These are phyloP conservation scores for Arthrobotrys sinensis DNA, from an alignment of 2,329 filamentous ascomycete genomes.

Conservation along the genomic window DNA sequence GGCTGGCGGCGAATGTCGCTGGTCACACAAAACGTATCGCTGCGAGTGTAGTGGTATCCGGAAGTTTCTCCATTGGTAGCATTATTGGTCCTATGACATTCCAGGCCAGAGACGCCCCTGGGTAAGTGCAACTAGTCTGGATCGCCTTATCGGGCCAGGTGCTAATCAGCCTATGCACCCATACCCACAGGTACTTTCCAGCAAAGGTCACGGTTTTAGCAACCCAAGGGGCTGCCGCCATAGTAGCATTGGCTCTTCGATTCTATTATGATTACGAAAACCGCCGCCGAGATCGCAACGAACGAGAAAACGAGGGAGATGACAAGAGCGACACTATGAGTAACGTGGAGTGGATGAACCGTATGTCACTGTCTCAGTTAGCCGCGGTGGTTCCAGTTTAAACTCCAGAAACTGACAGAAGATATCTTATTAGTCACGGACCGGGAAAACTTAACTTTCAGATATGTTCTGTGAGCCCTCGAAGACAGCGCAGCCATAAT, in stretches of 20 bases:
- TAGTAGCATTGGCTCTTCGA: slow-evolving; percentile 64
- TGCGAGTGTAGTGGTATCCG: slow-evolving; percentile 71
- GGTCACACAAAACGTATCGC: slow-evolving; percentile 73
- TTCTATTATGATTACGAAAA: slow-evolving; percentile 63
- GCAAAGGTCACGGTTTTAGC: slow-evolving; percentile 74
- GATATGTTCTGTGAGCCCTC: slow-evolving; percentile 68
- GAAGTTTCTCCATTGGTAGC: slow-evolving; percentile 72
- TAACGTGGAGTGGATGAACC: slow-evolving; percentile 62
- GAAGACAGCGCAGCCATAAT: neutral
- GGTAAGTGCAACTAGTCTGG: slow-evolving; percentile 66
- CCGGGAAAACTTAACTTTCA: slow-evolving; percentile 73
- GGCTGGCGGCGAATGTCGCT: slow-evolving; percentile 70
- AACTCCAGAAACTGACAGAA: neutral
- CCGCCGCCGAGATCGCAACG: slow-evolving; percentile 54
- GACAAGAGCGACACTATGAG: slow-evolving; percentile 59
- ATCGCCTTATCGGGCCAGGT: neutral
- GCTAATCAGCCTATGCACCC: neutral
- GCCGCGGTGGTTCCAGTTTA: neutral
- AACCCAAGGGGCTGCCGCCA: slow-evolving; percentile 66
- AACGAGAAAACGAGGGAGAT: slow-evolving; percentile 45
- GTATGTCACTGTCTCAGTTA: slow-evolving; percentile 34
- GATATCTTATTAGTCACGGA: slow-evolving; percentile 70
- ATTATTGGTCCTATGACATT: slow-evolving; percentile 75
- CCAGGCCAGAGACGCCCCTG: slow-evolving; percentile 71
- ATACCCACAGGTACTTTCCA: slow-evolving; percentile 66